Evolutionary conservation across 192 early-diverging fungal genomes (phyloP).

Genomic region (Entrophospora sp.): DNA sequence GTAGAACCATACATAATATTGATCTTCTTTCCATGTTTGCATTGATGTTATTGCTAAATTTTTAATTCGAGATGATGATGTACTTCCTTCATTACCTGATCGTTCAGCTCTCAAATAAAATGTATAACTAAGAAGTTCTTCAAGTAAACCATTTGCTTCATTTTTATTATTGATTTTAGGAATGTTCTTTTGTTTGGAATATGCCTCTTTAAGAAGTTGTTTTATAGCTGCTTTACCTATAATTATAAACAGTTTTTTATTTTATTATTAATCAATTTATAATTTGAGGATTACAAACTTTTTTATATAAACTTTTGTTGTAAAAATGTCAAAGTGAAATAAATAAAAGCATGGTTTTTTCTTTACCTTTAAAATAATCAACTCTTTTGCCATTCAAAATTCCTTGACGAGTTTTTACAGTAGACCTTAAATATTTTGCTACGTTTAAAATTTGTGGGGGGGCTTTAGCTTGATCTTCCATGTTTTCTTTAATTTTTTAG

Average conservation of each 20-base stretch:
- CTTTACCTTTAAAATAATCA: conserved; percentile 84
- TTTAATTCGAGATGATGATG: conserved; percentile 20
- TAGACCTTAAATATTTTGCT: conserved; percentile 70
- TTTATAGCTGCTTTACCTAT: conserved; percentile 64
- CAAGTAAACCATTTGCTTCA: conserved; percentile 53
- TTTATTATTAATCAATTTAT: conserved; percentile 23
- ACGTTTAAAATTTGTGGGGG: conserved; percentile 27
- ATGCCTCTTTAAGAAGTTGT: conserved; percentile 40
- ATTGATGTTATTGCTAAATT: conserved; percentile 44
- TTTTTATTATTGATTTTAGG: conserved; percentile 49
- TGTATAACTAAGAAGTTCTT: conserved; percentile 57
- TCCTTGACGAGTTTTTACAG: conserved; percentile 75
- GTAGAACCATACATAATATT: conserved; percentile 90
- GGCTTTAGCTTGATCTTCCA: conserved; percentile 1
- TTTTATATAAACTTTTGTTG: too few species aligned
- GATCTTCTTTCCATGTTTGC: conserved; percentile 66
- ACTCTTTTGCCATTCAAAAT: conserved; percentile 82
- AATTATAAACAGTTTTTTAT: background rate
- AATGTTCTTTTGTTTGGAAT: conserved; percentile 27
- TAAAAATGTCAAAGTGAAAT: background rate
- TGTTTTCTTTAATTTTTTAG: background rate
- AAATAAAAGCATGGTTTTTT: background rate
- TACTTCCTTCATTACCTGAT: conserved; percentile 31
- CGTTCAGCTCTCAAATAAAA: conserved; percentile 74
- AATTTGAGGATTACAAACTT: too few species aligned